Percentiles rank a stretch among this genome's conserved stretches.
Evolutionary conservation across 129 eudicot genomes (phyloP).

Genomic region (Flaveria brownii): DNA sequence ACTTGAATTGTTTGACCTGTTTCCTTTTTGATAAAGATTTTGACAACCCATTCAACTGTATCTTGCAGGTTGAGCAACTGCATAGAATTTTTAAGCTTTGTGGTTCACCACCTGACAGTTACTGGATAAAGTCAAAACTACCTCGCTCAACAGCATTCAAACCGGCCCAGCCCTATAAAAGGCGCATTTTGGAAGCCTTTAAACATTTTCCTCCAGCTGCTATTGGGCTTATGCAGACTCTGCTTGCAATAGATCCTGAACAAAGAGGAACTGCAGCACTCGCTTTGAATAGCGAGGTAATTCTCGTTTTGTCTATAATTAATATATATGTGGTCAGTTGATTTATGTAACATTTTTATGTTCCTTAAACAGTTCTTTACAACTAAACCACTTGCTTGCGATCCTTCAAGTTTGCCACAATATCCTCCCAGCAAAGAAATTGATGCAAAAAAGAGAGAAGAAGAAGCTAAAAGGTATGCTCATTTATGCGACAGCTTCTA

Average conservation of each 20-base stretch:
- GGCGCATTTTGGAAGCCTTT: slow-evolving; percentile 67
- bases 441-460: slow-evolving; percentile 81
- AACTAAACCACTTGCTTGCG: slow-evolving; percentile 70
- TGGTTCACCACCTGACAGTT: slow-evolving; percentile 89
- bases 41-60: background rate
- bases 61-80: slow-evolving; percentile 78
- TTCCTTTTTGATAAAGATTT: background rate
- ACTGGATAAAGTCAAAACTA: slow-evolving; percentile 72
- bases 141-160: slow-evolving; percentile 70
- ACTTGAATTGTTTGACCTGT: background rate
- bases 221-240: slow-evolving; percentile 61
- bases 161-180: slow-evolving; percentile 66
- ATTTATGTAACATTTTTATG: background rate
- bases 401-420: slow-evolving; percentile 77
- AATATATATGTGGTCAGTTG: slow-evolving; percentile 8
- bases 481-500: background rate
- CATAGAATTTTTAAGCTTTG: slow-evolving; percentile 92
- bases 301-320: background rate
- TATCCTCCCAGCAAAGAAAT: slow-evolving; percentile 98
- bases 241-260: slow-evolving; percentile 77
- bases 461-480: slow-evolving; percentile 70
- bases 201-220: slow-evolving; percentile 70
- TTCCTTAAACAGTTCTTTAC: slow-evolving; percentile 63
- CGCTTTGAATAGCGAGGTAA: slow-evolving; percentile 77
- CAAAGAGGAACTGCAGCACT: slow-evolving; percentile 69